These are phyloP conservation scores for Microbotryum silenes-acaulis DNA, from an alignment of 1,284 basidiomycete species.

Conservation along the genomic window DNA sequence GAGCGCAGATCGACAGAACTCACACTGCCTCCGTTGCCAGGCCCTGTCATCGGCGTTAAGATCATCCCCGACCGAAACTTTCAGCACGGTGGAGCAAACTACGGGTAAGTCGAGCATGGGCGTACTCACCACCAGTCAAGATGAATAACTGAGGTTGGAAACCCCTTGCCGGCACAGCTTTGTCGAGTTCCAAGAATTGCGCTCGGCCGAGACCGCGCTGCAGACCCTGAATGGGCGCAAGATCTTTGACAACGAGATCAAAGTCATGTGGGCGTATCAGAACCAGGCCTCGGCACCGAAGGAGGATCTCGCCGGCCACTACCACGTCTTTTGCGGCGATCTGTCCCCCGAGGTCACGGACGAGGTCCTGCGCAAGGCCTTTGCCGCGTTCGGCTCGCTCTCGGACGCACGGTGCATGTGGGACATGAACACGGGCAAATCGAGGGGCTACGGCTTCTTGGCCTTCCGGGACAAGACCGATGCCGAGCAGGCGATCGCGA, in stretches of 20 bases:
- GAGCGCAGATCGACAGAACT: too few species aligned
- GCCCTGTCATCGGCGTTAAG: constrained; percentile 92
- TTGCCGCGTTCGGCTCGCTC: constrained; percentile 86
- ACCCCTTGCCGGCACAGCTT: constrained; percentile 18
- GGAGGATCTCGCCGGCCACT: constrained; percentile 91
- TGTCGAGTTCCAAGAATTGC: constrained; percentile 66
- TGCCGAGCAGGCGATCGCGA: constrained; percentile 93
- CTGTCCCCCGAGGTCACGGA: constrained; percentile 97
- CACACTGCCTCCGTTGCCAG: constrained; percentile 43
- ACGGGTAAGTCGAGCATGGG: constrained; percentile 76
- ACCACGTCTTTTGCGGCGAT: constrained; percentile 97
- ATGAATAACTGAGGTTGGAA: too few species aligned
- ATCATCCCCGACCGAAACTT: constrained; percentile 98
- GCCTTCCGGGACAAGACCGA: constrained; percentile 93
- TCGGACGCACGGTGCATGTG: constrained; percentile 99
- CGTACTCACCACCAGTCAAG: neutral
- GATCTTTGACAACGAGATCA: constrained; percentile 74
- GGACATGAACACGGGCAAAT: constrained; percentile 99
- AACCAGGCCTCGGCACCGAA: constrained; percentile 72
- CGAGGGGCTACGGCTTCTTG: constrained; percentile 85
- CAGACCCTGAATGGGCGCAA: constrained; percentile 95
- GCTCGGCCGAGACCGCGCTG: constrained; percentile 89
- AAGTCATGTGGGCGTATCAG: constrained; percentile 58
- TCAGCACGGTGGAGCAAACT: constrained; percentile 94
- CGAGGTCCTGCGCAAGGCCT: constrained; percentile 90